Evolutionary conservation across 768 basidiomycete species (phyloP).

Genomic region (Collybiopsis luxurians): DNA sequence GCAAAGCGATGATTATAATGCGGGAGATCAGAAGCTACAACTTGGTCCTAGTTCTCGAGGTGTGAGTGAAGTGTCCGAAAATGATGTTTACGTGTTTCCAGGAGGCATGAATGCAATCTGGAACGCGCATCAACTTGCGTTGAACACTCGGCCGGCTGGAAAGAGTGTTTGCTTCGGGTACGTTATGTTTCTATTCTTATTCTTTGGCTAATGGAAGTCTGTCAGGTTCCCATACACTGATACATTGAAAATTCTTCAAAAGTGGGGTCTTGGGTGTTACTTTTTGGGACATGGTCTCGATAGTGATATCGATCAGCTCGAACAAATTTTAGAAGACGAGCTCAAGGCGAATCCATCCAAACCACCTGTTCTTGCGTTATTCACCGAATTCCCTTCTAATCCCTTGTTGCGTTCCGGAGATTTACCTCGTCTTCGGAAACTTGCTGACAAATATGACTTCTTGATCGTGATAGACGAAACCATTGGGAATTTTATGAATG

Average conservation of each 20-base stretch:
- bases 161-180: constrained; percentile 97
- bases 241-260: constrained; percentile 89
- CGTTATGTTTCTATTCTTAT: constrained; percentile 22
- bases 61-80: constrained; percentile 67
- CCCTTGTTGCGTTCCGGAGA: constrained; percentile 87
- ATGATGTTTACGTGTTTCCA: constrained; percentile 86
- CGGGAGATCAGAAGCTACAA: constrained; percentile 42
- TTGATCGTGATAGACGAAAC: constrained; percentile 91
- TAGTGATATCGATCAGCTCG: constrained; percentile 71
- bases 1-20: constrained; percentile 48
- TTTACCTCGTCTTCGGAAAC: constrained; percentile 63
- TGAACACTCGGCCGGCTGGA: constrained; percentile 48
- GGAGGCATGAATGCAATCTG: constrained; percentile 95
- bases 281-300: constrained; percentile 84
- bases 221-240: constrained; percentile 92
- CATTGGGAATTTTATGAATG: constrained; percentile 91
- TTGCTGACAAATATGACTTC: constrained; percentile 90
- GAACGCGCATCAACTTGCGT: constrained; percentile 76
- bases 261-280: constrained; percentile 94
- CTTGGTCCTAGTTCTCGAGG: constrained; percentile 68
- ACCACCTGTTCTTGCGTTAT: constrained; percentile 74
- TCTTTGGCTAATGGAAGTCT: not conserved
- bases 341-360: constrained; percentile 32
- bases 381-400: constrained; percentile 95
- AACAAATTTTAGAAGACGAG: constrained; percentile 54